These are phyloP conservation scores for Phytophthora tubulina DNA, from an alignment of 352 stramenopile genomes.

Conservation along the genomic window DNA sequence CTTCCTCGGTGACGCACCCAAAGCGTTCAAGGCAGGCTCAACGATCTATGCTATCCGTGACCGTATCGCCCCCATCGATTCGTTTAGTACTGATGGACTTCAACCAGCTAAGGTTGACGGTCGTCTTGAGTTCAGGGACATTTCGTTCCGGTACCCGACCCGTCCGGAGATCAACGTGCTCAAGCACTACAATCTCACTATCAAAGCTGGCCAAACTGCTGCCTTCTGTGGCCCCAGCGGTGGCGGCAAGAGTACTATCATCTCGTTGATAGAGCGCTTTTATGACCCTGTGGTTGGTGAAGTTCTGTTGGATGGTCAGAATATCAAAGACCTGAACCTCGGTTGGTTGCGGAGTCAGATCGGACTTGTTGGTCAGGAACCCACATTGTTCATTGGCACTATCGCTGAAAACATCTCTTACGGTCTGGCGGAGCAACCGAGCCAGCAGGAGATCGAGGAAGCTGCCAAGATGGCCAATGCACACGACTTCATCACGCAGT, in stretches of 20 bases:
- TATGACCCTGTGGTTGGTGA: conserved; percentile 65
- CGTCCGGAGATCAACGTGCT: conserved; percentile 78
- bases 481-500: conserved; percentile 92
- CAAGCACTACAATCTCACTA: conserved; percentile 84
- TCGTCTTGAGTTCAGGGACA: conserved; percentile 65
- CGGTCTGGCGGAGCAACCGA: conserved; percentile 49
- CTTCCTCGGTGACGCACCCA: conserved; percentile 61
- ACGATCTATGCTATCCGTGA: conserved; percentile 53
- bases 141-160: conserved; percentile 83
- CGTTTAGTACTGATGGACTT: conserved; percentile 40
- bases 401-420: conserved; percentile 72
- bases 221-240: conserved; percentile 66
- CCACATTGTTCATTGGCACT: conserved; percentile 24
- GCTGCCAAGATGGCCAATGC: conserved; percentile 93
- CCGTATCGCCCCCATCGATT: conserved; percentile 49
- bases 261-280: conserved; percentile 66
- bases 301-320: conserved; percentile 79
- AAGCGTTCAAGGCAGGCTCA: conserved; percentile 69
- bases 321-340: conserved; percentile 80
- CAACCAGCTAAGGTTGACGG: conserved; percentile 36
- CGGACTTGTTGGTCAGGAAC: conserved; percentile 69
- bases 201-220: conserved; percentile 73
- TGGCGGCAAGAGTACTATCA: conserved; percentile 59
- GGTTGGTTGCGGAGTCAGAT: conserved; percentile 68
- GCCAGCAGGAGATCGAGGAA: conserved; percentile 76